Evolutionary conservation across 1,139 yeast genomes (phyloP).

Genomic region (Geotrichum carabidarum): DNA sequence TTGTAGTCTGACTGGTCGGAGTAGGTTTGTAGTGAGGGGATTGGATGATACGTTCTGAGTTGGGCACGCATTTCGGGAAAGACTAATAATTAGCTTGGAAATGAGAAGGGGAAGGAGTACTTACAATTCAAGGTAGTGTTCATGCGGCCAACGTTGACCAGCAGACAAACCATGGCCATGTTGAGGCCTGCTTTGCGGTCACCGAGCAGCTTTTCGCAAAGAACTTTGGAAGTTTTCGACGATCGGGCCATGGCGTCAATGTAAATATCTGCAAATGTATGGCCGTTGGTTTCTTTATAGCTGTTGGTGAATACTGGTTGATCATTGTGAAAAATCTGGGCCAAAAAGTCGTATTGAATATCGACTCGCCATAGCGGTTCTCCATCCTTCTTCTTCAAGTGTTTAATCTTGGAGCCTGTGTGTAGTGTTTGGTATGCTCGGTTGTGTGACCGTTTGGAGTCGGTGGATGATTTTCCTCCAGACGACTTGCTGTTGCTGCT

Average conservation of each 20-base stretch:
- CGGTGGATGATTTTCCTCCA: not conserved
- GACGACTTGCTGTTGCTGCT: not conserved
- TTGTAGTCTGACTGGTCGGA: constrained; percentile 52
- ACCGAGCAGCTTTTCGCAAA: constrained; percentile 72
- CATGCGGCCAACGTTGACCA: constrained; percentile 89
- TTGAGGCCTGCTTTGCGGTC: constrained; percentile 55
- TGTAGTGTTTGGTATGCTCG: constrained; percentile 31
- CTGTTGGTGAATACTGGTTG: constrained; percentile 65
- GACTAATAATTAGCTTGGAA: constrained; percentile 54
- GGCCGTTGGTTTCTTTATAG: constrained; percentile 32
- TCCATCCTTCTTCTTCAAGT: constrained; percentile 84
- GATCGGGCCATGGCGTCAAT: constrained; percentile 78
- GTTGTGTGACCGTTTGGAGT: constrained; percentile 25
- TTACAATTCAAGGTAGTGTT: constrained; percentile 61
- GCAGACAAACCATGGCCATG: constrained; percentile 75
- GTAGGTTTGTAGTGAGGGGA: constrained; percentile 79
- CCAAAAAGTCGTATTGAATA: constrained; percentile 77
- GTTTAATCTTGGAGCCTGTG: constrained; percentile 48
- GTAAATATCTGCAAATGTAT: constrained; percentile 82
- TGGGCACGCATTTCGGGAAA: constrained; percentile 97
- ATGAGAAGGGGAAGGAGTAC: not conserved
- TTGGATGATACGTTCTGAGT: constrained; percentile 85
- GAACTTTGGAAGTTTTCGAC: constrained; percentile 73
- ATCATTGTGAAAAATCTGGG: constrained; percentile 57
- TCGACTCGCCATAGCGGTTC: constrained; percentile 88